A percentile compares a stretch with the other conserved stretches of the same genome.
Evolutionary conservation across 352 stramenopile species (phyloP).

Genomic region (Globisporangium mamillatum): DNA sequence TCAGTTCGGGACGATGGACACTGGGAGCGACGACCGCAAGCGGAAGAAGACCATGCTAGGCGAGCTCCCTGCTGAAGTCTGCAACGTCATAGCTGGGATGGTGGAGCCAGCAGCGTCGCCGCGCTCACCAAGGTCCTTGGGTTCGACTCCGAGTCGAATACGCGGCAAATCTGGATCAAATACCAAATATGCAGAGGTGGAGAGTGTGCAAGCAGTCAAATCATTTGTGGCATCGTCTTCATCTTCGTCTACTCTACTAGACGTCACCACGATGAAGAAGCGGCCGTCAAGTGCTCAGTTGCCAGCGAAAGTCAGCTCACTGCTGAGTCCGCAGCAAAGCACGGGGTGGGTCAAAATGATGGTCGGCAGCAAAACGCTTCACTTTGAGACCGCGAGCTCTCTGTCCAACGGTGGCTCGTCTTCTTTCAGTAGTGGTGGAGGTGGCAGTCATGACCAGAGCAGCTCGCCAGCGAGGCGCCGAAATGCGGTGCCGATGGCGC

Average conservation of each 20-base stretch:
- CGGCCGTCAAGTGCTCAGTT: conserved; percentile 28
- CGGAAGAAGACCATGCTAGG: not conserved
- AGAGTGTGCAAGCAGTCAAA: not conserved
- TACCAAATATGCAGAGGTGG: not conserved
- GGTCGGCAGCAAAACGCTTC: conserved; percentile 32
- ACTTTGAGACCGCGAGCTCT: conserved; percentile 31
- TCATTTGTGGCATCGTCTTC: not conserved
- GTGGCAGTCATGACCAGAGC: not conserved
- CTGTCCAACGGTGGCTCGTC: not conserved
- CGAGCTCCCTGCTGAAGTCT: not conserved
- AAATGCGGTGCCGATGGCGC: conserved; percentile 20
- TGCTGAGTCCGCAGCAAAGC: not conserved
- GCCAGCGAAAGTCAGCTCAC: not conserved
- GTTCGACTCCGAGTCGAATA: not conserved
- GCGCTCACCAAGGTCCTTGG: not conserved
- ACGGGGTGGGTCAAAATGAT: conserved; percentile 40
- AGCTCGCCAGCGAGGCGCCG: conserved; percentile 5
- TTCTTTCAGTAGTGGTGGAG: not conserved
- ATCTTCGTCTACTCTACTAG: not conserved
- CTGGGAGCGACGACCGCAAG: conserved; percentile 3
- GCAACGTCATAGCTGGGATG: not conserved
- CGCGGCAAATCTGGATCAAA: not conserved
- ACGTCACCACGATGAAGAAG: conserved; percentile 4
- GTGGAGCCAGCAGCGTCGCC: not conserved
- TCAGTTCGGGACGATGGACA: not conserved